Evolutionary conservation across 768 basidiomycete genomes (phyloP).

Genomic region (Pseudohyphozyma bogoriensis): DNA sequence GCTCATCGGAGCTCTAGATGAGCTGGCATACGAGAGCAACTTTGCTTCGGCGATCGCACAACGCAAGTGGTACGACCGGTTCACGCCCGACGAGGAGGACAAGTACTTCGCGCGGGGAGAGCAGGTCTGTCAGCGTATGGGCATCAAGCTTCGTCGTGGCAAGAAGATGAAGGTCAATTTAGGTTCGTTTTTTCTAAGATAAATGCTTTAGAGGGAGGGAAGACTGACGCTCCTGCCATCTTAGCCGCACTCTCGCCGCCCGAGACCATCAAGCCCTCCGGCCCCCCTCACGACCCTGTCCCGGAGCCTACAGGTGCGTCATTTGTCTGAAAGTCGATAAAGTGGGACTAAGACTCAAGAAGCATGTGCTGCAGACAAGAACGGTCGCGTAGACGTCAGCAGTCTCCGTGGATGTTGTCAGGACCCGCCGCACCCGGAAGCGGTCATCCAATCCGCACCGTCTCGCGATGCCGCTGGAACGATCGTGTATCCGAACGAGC

Average conservation of each 20-base stretch:
- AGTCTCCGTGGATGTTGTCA: neutral
- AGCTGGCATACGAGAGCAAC: conserved; percentile 11
- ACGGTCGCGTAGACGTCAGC: neutral
- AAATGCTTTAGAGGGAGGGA: too few species aligned
- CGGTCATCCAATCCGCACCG: neutral
- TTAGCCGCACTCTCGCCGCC: too few species aligned
- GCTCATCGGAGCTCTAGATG: conserved; percentile 23
- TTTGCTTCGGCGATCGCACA: conserved; percentile 2
- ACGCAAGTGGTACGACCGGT: neutral
- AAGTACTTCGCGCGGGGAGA: neutral
- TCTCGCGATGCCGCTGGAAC: conserved; percentile 10
- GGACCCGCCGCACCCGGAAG: neutral
- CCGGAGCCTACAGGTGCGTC: neutral
- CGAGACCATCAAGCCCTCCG: too few species aligned
- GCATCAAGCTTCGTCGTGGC: conserved; percentile 14
- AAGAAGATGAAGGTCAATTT: too few species aligned
- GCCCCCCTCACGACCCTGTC: neutral
- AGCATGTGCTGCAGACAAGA: neutral
- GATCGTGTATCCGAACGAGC: neutral
- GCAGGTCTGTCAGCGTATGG: neutral
- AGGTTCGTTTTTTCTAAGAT: too few species aligned
- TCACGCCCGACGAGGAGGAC: neutral
- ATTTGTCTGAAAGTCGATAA: neutral
- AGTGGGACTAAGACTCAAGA: too few species aligned
- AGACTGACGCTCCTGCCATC: too few species aligned